Percentiles rank a stretch among this genome's conserved stretches.
phyloP scores from a whole-genome alignment of 2,329 filamentous ascomycete species.

The Paracorniculantispora psalliotae region DNA sequence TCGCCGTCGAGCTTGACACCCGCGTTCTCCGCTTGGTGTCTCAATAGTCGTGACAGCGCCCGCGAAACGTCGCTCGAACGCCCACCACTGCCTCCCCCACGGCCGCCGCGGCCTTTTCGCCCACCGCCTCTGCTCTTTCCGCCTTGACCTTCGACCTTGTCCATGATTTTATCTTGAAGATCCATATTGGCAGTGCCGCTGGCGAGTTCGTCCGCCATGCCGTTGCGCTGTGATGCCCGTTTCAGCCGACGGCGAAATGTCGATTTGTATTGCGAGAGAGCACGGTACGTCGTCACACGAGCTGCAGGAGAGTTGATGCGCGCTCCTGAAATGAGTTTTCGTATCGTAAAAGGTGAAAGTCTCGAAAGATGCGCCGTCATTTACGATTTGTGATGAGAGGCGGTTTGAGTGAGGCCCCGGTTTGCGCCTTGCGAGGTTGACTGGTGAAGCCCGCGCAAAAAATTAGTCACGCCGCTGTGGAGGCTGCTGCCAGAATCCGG shows the following conservation, averaged over 20 bases:
- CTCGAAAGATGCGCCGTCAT: background rate
- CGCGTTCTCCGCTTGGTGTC: constrained; percentile 53
- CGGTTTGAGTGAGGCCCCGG: background rate
- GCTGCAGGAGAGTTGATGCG: too few species aligned
- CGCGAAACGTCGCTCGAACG: constrained; percentile 42
- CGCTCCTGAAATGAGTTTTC: background rate
- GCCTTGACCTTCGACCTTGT: background rate
- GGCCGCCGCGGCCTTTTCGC: constrained; percentile 18
- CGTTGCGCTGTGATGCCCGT: background rate
- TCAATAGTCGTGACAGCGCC: constrained; percentile 48
- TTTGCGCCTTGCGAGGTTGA: background rate
- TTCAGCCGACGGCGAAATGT: too few species aligned
- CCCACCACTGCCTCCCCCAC: constrained; percentile 25
- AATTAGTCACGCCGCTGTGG: constrained; percentile 8
- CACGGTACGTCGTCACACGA: background rate
- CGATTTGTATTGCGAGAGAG: background rate
- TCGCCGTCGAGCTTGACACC: constrained; percentile 54
- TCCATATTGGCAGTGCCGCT: constrained; percentile 1
- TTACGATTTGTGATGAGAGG: background rate
- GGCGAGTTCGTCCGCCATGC: constrained; percentile 11
- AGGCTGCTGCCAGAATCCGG: background rate
- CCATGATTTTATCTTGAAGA: background rate
- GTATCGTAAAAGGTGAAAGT: background rate
- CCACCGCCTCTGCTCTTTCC: constrained; percentile 11
- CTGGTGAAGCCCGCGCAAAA: background rate